phyloP scores from a whole-genome alignment of 768 basidiomycete species.

The Hericium coralloides region DNA sequence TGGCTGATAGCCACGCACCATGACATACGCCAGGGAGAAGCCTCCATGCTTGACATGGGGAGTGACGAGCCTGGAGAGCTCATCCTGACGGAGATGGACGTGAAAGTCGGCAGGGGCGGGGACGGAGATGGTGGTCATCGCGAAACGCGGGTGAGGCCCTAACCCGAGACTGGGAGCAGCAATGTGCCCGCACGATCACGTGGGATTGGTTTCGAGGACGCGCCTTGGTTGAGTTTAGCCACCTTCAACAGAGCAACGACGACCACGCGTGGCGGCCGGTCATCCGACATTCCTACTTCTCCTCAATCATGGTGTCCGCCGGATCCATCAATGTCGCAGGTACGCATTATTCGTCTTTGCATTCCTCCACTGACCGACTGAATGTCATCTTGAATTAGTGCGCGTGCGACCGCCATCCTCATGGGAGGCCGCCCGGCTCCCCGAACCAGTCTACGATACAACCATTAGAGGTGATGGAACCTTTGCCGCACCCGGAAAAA shows the following conservation, averaged over 20 bases:
- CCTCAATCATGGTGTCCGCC: conserved; percentile 59
- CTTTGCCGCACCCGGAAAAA: conserved; percentile 55
- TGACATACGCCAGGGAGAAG: conserved; percentile 88
- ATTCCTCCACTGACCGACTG: not conserved
- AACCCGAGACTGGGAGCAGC: not conserved
- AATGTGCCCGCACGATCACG: conserved; percentile 1
- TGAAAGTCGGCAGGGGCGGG: conserved; percentile 85
- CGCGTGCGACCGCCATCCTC: conserved; percentile 84
- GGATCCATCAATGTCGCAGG: conserved; percentile 87
- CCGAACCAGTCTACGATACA: conserved; percentile 62
- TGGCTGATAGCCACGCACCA: conserved; percentile 44
- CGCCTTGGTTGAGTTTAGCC: not conserved
- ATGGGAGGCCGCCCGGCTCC: conserved; percentile 80
- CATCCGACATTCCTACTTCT: not conserved
- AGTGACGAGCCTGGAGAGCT: conserved; percentile 72
- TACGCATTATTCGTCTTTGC: conserved; percentile 21
- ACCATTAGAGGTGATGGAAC: conserved; percentile 79
- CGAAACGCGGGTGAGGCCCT: conserved; percentile 11
- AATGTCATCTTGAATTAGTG: conserved; percentile 37
- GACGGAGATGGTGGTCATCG: conserved; percentile 34
- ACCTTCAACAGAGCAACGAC: not conserved
- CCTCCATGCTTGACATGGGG: conserved; percentile 89
- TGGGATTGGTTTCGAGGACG: not conserved
- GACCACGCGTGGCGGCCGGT: not conserved
- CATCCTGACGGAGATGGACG: conserved; percentile 90